These are phyloP conservation scores for Uromyces viciae-fabae DNA, from an alignment of 1,284 basidiomycete genomes.

Conservation along the genomic window DNA sequence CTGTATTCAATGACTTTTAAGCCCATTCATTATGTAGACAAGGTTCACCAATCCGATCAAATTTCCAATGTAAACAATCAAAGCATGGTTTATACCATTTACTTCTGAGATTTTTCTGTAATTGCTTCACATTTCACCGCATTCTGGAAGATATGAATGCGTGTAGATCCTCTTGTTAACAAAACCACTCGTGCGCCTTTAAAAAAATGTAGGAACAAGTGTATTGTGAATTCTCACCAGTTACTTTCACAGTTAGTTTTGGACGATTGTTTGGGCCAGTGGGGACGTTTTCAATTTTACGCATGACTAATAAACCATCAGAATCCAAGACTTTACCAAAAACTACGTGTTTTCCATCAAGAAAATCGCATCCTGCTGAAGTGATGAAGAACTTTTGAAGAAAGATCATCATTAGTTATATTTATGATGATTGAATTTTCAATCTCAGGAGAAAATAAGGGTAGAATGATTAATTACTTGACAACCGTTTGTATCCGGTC, in stretches of 20 bases:
- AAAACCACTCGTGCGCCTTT: too few species aligned
- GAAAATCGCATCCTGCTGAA: conserved; percentile 84
- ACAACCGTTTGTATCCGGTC: conserved; percentile 85
- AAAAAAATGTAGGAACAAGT: too few species aligned
- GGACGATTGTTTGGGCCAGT: conserved; percentile 82
- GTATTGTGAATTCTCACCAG: conserved; percentile 62
- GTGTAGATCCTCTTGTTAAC: too few species aligned
- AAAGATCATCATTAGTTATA: neutral
- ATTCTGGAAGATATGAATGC: too few species aligned
- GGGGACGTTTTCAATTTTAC: conserved; percentile 90
- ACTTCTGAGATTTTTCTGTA: too few species aligned
- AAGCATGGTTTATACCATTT: too few species aligned
- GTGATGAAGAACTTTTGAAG: conserved; percentile 85
- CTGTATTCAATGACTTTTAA: too few species aligned
- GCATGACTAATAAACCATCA: conserved; percentile 76
- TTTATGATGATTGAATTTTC: conserved; percentile 52
- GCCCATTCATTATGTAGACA: too few species aligned
- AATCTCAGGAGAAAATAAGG: neutral
- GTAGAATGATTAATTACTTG: conserved; percentile 60
- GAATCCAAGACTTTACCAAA: conserved; percentile 76
- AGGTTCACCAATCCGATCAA: too few species aligned
- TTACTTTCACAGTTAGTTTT: conserved; percentile 76
- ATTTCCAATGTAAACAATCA: too few species aligned
- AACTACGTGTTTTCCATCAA: conserved; percentile 89
- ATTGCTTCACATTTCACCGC: too few species aligned